Base-by-base conservation (phyloP, 371 early-diverging fungal species). In the Mucor ambiguus region DNA sequence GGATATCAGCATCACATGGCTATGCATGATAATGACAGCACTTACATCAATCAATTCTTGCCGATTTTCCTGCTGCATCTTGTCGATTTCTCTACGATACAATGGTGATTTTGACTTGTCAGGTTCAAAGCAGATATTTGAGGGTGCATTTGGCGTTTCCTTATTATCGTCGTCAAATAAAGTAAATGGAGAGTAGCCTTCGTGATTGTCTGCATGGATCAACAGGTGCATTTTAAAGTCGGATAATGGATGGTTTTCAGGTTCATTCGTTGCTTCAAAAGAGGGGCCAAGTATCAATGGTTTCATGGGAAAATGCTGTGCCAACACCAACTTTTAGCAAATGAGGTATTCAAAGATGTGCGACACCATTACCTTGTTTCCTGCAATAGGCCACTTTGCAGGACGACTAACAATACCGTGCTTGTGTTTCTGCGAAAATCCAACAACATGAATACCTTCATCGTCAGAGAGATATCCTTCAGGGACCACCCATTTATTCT, bases 401-500 rank as follows among this genome's bases (percentile, higher is more conserved):
- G 71, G 71, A 4, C 71, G 37, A 67, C 71, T 63, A 0, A 63
- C 58, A 28, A 67, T 35, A 35, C 38, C 30, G 3, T 24, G 60
- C 30, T n/a, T 35, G 20, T 29, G n/a, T 5, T 35, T 32, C 3
- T 11, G 30, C 9, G 22, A 37, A 18, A 5, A 41, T 20, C 44
- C 46, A 9, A 5, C 12, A 14, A 37, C 48, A 65, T 38, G 49
- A 18, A 85, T 70, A 3, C 87, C 87, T 70, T 92, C 92, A 59
- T 90, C 89, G 14, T 92, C 93, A 1, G 92, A 91, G 6, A 94
- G 76, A 73, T 92, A 92, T 0, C 92, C 92, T 73, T 88, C 85
- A 6, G 90, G 92, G 4, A 91, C 91, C 3, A 54, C 54, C 63
- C 55, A 54, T 63, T 41, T 63, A 22, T 12, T 44, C 35, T 61